Conservation (phyloP, 2,329 filamentous ascomycete species). For the Fusarium mexicanum region DNA sequence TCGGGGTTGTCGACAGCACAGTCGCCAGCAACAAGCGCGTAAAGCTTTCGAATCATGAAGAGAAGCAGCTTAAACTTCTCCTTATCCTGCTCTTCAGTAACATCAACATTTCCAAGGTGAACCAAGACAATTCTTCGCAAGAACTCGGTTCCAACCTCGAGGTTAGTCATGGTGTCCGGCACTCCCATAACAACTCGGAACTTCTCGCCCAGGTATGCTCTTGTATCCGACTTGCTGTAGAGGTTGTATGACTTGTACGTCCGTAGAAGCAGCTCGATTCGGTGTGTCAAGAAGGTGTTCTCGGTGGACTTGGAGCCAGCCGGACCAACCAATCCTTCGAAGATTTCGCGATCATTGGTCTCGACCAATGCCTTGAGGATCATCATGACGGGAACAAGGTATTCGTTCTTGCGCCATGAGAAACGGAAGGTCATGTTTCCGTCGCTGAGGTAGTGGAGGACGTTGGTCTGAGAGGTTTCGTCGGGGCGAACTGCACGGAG, state of each 20-base stretch:
- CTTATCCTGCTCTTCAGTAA: conserved; percentile 82
- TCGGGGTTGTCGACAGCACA: conserved; percentile 96
- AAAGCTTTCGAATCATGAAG: conserved; percentile 97
- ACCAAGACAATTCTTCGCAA: conserved; percentile 89
- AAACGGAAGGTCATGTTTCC: conserved; percentile 98
- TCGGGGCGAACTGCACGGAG: conserved; percentile 94
- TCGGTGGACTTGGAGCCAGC: conserved; percentile 79
- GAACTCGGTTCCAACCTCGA: conserved; percentile 92
- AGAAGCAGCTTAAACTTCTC: conserved; percentile 95
- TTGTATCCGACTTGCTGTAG: conserved; percentile 82
- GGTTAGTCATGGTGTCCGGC: conserved; percentile 83
- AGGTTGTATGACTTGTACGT: conserved; percentile 93
- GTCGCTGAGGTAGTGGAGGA: conserved; percentile 93
- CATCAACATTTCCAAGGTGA: conserved; percentile 86
- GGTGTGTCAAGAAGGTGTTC: conserved; percentile 94
- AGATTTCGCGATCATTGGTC: conserved; percentile 96
- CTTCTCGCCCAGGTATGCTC: conserved; percentile 88
- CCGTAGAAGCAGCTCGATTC: conserved; percentile 88
- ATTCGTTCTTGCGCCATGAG: conserved; percentile 97
- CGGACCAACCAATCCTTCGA: conserved; percentile 87
- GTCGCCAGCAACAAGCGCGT: conserved; percentile 90
- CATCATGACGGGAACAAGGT: conserved; percentile 96
- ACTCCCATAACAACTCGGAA: conserved; percentile 90
- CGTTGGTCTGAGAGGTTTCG: conserved; percentile 97
- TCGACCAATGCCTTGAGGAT: conserved; percentile 93